These are phyloP conservation scores for Cydonia oblonga DNA, from an alignment of 331 rosid genomes.

Conservation along the genomic window DNA sequence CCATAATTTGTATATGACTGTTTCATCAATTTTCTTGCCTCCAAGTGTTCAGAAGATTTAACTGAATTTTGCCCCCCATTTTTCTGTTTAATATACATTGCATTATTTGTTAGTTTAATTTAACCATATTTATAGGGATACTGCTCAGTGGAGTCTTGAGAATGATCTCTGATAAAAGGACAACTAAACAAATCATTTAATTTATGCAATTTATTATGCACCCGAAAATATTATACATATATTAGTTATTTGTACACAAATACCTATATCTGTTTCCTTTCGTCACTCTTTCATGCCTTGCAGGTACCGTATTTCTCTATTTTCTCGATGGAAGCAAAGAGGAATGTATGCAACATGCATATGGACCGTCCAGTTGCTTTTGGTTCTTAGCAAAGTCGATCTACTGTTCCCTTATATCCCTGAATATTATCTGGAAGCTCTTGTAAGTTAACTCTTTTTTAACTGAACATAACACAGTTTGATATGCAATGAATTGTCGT, in stretches of 20 bases:
- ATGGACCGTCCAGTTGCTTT: constrained; percentile 92
- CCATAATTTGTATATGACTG: background rate
- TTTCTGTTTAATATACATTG: background rate
- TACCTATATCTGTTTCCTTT: background rate
- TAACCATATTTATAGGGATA: background rate
- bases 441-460: constrained; percentile 43
- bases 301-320: constrained; percentile 80
- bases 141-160: background rate
- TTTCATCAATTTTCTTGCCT: background rate
- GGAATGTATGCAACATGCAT: constrained; percentile 97
- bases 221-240: background rate
- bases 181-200: background rate
- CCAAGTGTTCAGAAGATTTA: background rate
- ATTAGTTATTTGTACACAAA: background rate
- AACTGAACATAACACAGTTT: background rate
- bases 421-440: constrained; percentile 80
- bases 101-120: background rate
- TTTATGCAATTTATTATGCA: background rate
- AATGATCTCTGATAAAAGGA: background rate
- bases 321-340: constrained; percentile 87
- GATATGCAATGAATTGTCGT: background rate
- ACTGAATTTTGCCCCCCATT: background rate
- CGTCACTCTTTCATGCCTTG: constrained; percentile 6
- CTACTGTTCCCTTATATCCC: constrained; percentile 61
- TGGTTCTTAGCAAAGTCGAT: constrained; percentile 85